Conservation (phyloP, 768 basidiomycete genomes). For the Tricholomella constricta region DNA sequence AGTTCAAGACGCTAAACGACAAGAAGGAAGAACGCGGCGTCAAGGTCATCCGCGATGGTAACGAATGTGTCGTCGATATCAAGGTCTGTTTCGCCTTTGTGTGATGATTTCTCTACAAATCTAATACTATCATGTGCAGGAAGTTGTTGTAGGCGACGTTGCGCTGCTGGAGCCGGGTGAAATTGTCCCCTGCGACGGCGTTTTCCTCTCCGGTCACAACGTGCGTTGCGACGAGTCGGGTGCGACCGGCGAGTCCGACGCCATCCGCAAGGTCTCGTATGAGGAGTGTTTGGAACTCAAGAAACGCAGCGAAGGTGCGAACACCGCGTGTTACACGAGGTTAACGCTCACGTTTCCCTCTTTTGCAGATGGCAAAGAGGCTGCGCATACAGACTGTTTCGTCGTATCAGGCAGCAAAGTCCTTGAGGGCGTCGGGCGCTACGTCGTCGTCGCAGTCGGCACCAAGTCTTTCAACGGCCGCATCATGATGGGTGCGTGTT, state of each 20-base stretch:
- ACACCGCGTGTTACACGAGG: background rate
- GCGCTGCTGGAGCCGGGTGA: conserved; percentile 93
- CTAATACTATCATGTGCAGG: conserved; percentile 42
- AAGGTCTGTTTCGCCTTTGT: conserved; percentile 50
- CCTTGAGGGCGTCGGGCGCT: conserved; percentile 89
- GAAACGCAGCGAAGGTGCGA: conserved; percentile 21
- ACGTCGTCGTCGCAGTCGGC: conserved; percentile 92
- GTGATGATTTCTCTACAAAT: conserved; percentile 13
- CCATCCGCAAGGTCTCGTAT: conserved; percentile 86
- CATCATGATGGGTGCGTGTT: conserved; percentile 89
- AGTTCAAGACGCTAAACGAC: conserved; percentile 90
- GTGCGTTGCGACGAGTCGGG: conserved; percentile 96
- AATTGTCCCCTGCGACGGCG: conserved; percentile 92
- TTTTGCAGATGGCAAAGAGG: conserved; percentile 30
- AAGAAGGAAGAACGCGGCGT: conserved; percentile 94
- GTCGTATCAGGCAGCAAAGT: conserved; percentile 91
- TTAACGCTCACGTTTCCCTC: no score
- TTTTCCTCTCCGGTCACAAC: conserved; percentile 91
- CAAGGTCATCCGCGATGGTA: conserved; percentile 76
- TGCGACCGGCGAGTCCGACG: conserved; percentile 95
- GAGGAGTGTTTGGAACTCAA: conserved; percentile 65
- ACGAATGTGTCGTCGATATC: conserved; percentile 75
- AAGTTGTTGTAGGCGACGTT: conserved; percentile 93
- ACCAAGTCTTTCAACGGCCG: conserved; percentile 93
- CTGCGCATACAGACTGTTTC: conserved; percentile 85